Evolutionary conservation across 352 stramenopile species (phyloP).

Genomic region (Globisporangium uncinulatum): DNA sequence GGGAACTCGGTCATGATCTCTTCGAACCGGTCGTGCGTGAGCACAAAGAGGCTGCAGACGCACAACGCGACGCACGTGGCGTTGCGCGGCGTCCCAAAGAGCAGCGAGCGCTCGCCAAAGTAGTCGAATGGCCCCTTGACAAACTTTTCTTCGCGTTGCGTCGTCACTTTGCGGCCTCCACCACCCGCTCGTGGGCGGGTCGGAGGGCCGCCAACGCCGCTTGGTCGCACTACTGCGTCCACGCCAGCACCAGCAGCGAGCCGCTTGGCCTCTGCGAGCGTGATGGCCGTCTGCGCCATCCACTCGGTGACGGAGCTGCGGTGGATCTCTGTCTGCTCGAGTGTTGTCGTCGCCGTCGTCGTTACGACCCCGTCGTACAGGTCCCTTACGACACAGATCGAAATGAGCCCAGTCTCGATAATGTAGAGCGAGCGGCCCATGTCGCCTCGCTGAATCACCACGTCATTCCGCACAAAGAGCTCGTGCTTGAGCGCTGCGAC

Average conservation of each 20-base stretch:
- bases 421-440: constrained; percentile 41
- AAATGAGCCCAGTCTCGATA: constrained; percentile 52
- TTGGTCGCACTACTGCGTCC: too few relatives aligned
- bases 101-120: constrained; percentile 67
- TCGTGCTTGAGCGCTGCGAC: constrained; percentile 32
- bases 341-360: background rate
- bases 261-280: constrained; percentile 10
- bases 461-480: constrained; percentile 44
- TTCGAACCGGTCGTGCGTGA: constrained; percentile 59
- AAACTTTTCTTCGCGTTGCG: constrained; percentile 48
- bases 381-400: constrained; percentile 40
- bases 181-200: too few relatives aligned
- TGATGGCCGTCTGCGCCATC: constrained; percentile 6
- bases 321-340: background rate
- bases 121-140: constrained; percentile 74
- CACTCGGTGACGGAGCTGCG: constrained; percentile 14
- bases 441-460: constrained; percentile 41
- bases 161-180: constrained; percentile 8
- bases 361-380: background rate
- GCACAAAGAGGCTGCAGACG: constrained; percentile 66
- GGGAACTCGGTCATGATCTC: constrained; percentile 65
- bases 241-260: background rate
- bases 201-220: too few relatives aligned
- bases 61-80: constrained; percentile 63
- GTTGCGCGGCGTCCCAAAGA: constrained; percentile 64